Evolutionary conservation across 768 basidiomycete genomes (phyloP).

Genomic region (Cystobasidium onofrii): DNA sequence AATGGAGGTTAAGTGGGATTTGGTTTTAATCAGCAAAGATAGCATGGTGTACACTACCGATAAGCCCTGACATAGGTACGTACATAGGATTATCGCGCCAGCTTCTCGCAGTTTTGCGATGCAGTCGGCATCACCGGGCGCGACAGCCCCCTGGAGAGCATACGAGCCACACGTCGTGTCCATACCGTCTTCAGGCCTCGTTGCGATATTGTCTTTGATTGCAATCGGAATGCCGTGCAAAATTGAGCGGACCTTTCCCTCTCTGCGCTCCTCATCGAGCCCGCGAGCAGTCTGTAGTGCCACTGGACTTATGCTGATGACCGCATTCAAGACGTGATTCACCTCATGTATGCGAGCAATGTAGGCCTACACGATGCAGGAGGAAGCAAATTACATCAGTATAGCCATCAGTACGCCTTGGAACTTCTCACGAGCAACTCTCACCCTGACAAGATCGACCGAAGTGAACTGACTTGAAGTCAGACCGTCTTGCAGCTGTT

Average conservation of each 20-base stretch:
- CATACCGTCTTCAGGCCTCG: conserved; percentile 44
- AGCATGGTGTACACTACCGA: too few relatives aligned
- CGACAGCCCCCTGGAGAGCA: conserved; percentile 45
- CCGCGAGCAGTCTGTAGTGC: conserved; percentile 46
- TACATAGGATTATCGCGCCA: conserved; percentile 46
- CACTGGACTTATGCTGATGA: conserved; percentile 48
- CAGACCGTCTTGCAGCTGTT: conserved; percentile 48
- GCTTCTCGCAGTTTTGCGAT: conserved; percentile 43
- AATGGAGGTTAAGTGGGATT: conserved; percentile 42
- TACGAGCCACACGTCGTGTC: conserved; percentile 50
- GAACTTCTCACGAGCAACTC: background rate
- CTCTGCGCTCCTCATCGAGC: conserved; percentile 46
- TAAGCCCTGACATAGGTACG: too few relatives aligned
- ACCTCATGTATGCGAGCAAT: conserved; percentile 50
- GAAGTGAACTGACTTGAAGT: conserved; percentile 47
- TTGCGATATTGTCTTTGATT: conserved; percentile 46
- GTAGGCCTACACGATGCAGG: conserved; percentile 43
- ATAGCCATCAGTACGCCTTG: too few relatives aligned
- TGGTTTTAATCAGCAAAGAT: conserved; percentile 42
- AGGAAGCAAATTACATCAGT: too few relatives aligned
- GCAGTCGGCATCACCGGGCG: conserved; percentile 49
- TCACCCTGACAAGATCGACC: conserved; percentile 48
- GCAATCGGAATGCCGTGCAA: conserved; percentile 49
- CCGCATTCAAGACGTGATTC: conserved; percentile 44
- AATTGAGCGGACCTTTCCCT: conserved; percentile 42